Evolutionary conservation across 1,284 basidiomycete genomes (phyloP), one percentile per base, ranked within the genome.

Genomic region (Moesziomyces globuligerus): DNA sequence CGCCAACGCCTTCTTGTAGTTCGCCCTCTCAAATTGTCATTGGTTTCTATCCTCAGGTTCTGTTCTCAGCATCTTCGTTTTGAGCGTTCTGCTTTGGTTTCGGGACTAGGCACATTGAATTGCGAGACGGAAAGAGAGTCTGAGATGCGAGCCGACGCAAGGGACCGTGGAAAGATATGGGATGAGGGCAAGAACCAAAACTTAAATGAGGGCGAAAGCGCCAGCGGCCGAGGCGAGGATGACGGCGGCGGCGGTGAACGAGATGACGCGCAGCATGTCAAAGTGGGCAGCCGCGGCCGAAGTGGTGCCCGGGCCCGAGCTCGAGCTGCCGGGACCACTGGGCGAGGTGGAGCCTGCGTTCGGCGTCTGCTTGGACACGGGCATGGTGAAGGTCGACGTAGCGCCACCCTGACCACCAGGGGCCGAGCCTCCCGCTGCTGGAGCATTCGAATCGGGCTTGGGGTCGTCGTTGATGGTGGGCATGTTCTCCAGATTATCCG

Each of bases 401-500:
- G 24, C 10, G 10, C 51, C 51, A 4, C 21, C 29, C 15, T 32
- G n/a, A 21, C 11, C n/a, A 24, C 51, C 25, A 23, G 43, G 23
- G 4, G 42, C 26, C 8, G 49, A 8, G 11, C 41, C 50, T 3
- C 48, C 21, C 3, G 45, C 25, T 15, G 41, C 34, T 7, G 46
- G n/a, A 24, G 28, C 49, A 4, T 48, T 61, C 3, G 37, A 18
- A 24, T 48, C 45, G 29, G 34, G 51, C 10, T 45, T 28, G n/a
- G 24, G n/a, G 3, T 32, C 36, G 17, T 54, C 48, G 36, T 48
- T 59, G 46, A 69, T 43, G 1, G 45, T 69, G 7, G 67, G 67
- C 60, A 70, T 59, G 34, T 70, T 48, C 24, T 70, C 67, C 28
- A 70, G 52, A 17, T 70, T 70, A 36, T 24, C 29, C 10, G 55